Evolutionary conservation across 139 green algal species (phyloP).

Genomic region (Haematococcus sp.): DNA sequence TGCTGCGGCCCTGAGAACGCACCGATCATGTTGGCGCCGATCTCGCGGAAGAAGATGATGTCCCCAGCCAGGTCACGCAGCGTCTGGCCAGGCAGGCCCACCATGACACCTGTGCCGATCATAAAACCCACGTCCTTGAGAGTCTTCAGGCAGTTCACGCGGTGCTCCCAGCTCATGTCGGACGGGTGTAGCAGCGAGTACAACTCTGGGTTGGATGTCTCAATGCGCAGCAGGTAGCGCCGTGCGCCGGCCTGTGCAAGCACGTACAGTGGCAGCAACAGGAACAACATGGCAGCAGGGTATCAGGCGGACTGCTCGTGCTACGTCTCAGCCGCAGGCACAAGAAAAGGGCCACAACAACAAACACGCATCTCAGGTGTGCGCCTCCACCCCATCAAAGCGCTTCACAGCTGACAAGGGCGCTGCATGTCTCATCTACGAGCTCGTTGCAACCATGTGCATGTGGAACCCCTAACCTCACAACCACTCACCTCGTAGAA

Average conservation of each 20-base stretch:
- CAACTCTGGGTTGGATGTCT: slow-evolving; percentile 63
- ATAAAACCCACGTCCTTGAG: slow-evolving; percentile 50
- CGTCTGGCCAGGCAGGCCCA: slow-evolving; percentile 66
- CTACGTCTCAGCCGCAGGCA: too few relatives aligned
- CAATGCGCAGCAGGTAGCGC: slow-evolving; percentile 69
- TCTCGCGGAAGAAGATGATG: slow-evolving; percentile 59
- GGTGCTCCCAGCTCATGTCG: slow-evolving; percentile 43
- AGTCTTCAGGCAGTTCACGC: slow-evolving; percentile 43
- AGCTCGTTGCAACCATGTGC: too few relatives aligned
- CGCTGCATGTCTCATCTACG: too few relatives aligned
- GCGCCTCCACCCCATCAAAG: too few relatives aligned
- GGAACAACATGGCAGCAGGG: not conserved
- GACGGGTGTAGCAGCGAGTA: slow-evolving; percentile 57
- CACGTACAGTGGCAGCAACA: not conserved
- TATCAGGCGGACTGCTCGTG: too few relatives aligned
- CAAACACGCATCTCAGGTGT: too few relatives aligned
- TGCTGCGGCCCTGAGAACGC: too few relatives aligned
- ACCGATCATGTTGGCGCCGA: slow-evolving; percentile 68
- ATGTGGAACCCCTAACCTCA: slow-evolving; percentile 12
- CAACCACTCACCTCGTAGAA: slow-evolving; percentile 20
- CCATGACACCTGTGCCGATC: slow-evolving; percentile 69
- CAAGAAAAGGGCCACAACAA: too few relatives aligned
- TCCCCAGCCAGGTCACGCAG: slow-evolving; percentile 60
- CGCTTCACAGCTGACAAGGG: too few relatives aligned
- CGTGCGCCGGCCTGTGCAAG: slow-evolving; percentile 29